Conservation (phyloP, 495 filamentous ascomycete species). For the Astrothelium subdiscretum region DNA sequence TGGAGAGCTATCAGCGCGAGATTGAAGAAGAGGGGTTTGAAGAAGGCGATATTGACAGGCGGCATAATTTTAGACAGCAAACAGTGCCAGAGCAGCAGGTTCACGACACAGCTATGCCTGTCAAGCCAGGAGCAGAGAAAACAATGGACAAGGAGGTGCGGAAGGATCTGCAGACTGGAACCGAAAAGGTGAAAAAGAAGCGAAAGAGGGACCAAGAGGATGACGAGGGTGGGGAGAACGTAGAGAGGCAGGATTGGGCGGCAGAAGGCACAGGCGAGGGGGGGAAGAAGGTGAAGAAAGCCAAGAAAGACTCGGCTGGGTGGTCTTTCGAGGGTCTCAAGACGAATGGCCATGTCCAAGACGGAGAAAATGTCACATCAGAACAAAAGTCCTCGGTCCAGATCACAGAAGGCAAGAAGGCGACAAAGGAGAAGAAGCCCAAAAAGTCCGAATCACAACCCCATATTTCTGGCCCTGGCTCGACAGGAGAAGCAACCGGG, state of each 20-base stretch:
- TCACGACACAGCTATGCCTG: slow-evolving; percentile 2
- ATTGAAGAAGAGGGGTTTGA: slow-evolving; percentile 3
- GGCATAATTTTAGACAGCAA: slow-evolving; percentile 5
- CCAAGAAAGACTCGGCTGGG: neutral
- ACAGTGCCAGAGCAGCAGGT: neutral
- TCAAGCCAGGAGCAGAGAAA: neutral
- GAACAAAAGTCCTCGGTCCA: neutral
- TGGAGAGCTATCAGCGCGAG: slow-evolving; percentile 12
- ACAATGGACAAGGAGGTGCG: neutral
- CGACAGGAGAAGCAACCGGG: neutral
- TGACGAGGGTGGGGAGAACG: slow-evolving; percentile 32
- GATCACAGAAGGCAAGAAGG: neutral
- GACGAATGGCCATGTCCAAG: neutral
- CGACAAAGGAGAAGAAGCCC: neutral
- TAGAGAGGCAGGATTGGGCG: slow-evolving; percentile 31
- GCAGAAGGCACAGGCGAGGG: slow-evolving; percentile 16
- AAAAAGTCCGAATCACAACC: neutral
- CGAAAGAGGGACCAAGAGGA: slow-evolving; percentile 32
- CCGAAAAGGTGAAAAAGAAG: slow-evolving; percentile 6
- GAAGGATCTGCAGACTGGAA: neutral
- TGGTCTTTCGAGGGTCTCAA: neutral
- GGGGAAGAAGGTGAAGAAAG: slow-evolving; percentile 6
- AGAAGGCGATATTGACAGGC: slow-evolving; percentile 7
- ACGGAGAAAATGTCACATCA: neutral
- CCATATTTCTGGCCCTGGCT: neutral